Evolutionary conservation across 1,284 basidiomycete genomes (phyloP), one percentile per base, ranked within the genome.

Genomic region (Irpex lacteus): DNA sequence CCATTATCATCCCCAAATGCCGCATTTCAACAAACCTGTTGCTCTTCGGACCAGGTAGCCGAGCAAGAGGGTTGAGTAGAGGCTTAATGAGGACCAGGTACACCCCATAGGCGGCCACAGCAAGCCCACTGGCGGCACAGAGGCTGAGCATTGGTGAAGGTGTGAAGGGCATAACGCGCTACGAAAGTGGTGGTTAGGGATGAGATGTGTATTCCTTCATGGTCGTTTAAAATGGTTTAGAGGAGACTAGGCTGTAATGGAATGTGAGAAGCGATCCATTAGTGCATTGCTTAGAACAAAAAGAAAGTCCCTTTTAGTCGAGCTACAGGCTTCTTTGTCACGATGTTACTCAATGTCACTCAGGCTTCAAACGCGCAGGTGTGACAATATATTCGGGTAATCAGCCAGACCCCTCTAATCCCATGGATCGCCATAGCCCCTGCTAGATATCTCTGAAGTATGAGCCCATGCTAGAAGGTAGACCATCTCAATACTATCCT

Each of bases 21-120:
- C 62, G 53, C 68, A 81, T 83, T 26, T 75, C 79, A 61, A 90
- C 82, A 65, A 82, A 75, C 9, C 77, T 75, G 1, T 69, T 73
- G 1, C 80, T 74, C 0, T 84, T 82, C 11, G 90, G 90, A 21
- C 89, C 89, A 49, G 85, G 83, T 50, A 92, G 74, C 49, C 74
- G 76, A 44, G 76, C 76, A 21, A 90, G 76, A 11, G 87, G 81
- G 68, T 86, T 87, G 67, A 75, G 77, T 60, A 72, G 75, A 0
- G 83, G 81, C 13, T 74, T 71, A 47, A 85, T 71, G 44, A 82
- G 69, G 19, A 75, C 69, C 61, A 70, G 69, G 58, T 74, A 74
- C 38, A 77, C 59, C 19, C 72, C 60, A 59, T 72, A 74, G 5
- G 58, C 55, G n/a, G 63, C 59, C 32, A 60, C 52, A 36, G 62